Evolutionary conservation across 345 rosid species (phyloP).

Genomic region (Linum trigynum): DNA sequence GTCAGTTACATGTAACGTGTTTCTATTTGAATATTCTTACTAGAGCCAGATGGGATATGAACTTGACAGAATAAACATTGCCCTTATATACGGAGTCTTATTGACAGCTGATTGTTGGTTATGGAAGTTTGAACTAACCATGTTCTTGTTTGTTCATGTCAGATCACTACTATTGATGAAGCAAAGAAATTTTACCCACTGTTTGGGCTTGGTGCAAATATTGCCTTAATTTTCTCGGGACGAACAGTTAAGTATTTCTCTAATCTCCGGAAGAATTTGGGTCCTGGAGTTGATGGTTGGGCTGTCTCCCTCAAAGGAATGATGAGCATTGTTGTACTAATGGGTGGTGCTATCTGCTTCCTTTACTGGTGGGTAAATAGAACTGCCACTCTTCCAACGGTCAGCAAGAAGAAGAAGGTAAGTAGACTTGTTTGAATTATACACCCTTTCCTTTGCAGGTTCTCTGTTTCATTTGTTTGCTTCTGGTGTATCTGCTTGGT

Average conservation of each 20-base stretch:
- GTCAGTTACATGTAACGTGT: too few relatives aligned
- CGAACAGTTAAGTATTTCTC: constrained; percentile 95
- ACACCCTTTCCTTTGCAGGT: background rate
- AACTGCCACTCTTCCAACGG: constrained; percentile 68
- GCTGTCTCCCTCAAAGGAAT: constrained; percentile 84
- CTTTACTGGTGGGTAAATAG: constrained; percentile 94
- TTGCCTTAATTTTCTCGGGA: constrained; percentile 89
- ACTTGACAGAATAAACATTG: background rate
- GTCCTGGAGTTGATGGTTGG: constrained; percentile 99
- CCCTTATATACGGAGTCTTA: background rate
- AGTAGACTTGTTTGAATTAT: background rate
- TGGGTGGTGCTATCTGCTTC: constrained; percentile 78
- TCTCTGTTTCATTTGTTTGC: background rate
- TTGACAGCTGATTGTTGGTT: constrained; percentile 1
- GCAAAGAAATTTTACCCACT: constrained; percentile 93
- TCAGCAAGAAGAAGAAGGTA: constrained; percentile 98
- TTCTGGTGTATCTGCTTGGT: background rate
- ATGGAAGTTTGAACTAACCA: constrained; percentile 8
- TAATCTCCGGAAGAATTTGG: constrained; percentile 68
- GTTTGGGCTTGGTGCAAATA: constrained; percentile 90
- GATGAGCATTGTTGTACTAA: constrained; percentile 90
- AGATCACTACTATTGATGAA: constrained; percentile 94
- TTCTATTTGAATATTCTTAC: background rate
- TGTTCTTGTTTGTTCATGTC: constrained; percentile 20
- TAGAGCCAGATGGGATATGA: background rate